phyloP scores from a whole-genome alignment of 805 yeast species.

The Babjeviella inositovora region DNA sequence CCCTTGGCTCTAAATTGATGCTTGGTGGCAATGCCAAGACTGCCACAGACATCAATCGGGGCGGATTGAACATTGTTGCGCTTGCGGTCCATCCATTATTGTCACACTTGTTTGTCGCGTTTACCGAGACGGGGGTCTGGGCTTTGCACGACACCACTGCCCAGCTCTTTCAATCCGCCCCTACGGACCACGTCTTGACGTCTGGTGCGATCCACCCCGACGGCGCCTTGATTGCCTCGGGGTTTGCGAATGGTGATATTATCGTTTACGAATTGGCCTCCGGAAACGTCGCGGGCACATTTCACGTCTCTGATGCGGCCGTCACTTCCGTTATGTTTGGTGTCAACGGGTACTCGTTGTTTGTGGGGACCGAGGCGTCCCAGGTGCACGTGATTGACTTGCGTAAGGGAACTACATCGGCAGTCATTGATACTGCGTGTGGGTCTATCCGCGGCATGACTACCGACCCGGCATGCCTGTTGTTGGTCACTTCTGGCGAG shows the following conservation, averaged over 20 bases:
- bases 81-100: constrained; percentile 13
- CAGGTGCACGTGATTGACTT: too few relatives aligned
- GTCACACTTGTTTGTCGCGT: constrained; percentile 7
- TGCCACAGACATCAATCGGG: constrained; percentile 1
- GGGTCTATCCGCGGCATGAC: too few relatives aligned
- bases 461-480: too few relatives aligned
- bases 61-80: constrained; percentile 5
- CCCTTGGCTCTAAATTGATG: constrained; percentile 7
- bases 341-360: constrained; percentile 49
- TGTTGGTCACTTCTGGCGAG: too few relatives aligned
- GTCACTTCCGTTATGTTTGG: constrained; percentile 31
- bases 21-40: constrained; percentile 3
- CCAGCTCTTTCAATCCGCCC: neutral
- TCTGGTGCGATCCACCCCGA: constrained; percentile 23
- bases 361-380: too few relatives aligned
- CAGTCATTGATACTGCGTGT: too few relatives aligned
- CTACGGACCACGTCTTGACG: too few relatives aligned
- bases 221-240: constrained; percentile 26
- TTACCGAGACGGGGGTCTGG: constrained; percentile 9
- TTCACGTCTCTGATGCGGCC: constrained; percentile 7
- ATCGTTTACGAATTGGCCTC: constrained; percentile 20
- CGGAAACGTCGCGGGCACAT: constrained; percentile 15
- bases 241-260: constrained; percentile 14
- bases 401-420: too few relatives aligned
- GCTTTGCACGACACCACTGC: neutral